phyloP scores from a whole-genome alignment of 768 basidiomycete genomes.

The Austroboletus eburneus region DNA sequence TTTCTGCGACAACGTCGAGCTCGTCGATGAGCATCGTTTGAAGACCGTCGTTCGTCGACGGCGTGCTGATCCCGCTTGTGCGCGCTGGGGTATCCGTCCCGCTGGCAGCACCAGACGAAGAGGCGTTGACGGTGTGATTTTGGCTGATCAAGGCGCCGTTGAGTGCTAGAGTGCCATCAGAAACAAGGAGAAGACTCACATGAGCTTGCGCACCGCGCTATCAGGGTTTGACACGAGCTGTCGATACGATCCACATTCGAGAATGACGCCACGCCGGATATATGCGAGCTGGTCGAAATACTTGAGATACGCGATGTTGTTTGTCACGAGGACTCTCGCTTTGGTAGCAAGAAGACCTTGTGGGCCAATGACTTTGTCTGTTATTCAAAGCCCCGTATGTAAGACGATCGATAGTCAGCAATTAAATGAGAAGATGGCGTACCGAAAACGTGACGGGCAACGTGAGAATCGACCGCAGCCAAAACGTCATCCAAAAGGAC shows the following conservation, averaged over 20 bases:
- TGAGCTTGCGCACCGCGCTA: slow-evolving; percentile 67
- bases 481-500: slow-evolving; percentile 88
- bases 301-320: slow-evolving; percentile 78
- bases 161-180: too few species aligned
- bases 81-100: slow-evolving; percentile 44
- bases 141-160: slow-evolving; percentile 26
- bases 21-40: slow-evolving; percentile 24
- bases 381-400: slow-evolving; percentile 1
- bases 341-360: slow-evolving; percentile 77
- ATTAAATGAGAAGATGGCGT: neutral
- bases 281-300: slow-evolving; percentile 73
- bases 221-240: slow-evolving; percentile 55
- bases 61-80: slow-evolving; percentile 17
- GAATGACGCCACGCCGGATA: slow-evolving; percentile 76
- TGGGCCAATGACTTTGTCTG: slow-evolving; percentile 85
- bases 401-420: neutral
- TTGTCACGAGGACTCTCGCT: slow-evolving; percentile 83
- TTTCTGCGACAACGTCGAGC: slow-evolving; percentile 44
- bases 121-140: slow-evolving; percentile 42
- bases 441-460: slow-evolving; percentile 84
- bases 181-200: slow-evolving; percentile 49
- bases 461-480: slow-evolving; percentile 82
- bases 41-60: slow-evolving; percentile 16
- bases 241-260: slow-evolving; percentile 69
- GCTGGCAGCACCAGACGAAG: slow-evolving; percentile 42